A percentile compares a stretch with the other conserved stretches of the same genome.
Evolutionary conservation across 768 basidiomycete genomes (phyloP).

Genomic region (Panaeolus papilionaceus): DNA sequence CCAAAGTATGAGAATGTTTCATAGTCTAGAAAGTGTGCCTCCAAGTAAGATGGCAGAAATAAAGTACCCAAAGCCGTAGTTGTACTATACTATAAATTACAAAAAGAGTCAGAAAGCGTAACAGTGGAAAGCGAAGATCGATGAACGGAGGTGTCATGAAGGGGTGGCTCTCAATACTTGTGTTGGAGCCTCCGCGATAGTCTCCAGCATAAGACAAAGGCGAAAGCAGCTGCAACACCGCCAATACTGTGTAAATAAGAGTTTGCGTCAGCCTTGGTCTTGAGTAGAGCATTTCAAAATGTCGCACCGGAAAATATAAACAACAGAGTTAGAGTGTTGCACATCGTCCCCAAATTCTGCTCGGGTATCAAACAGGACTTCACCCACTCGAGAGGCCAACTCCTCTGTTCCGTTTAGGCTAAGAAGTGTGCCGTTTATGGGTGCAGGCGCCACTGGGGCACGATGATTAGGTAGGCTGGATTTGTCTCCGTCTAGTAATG

Average conservation of each 20-base stretch:
- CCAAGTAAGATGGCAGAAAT: neutral
- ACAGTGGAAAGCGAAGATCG: neutral
- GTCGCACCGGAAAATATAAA: slow-evolving; percentile 78
- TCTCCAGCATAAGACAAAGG: slow-evolving; percentile 37
- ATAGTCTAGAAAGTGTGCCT: neutral
- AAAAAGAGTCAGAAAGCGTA: neutral
- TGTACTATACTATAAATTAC: neutral
- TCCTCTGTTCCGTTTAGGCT: slow-evolving; percentile 23
- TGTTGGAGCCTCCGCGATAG: slow-evolving; percentile 35
- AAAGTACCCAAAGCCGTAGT: slow-evolving; percentile 3
- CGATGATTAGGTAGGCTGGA: slow-evolving; percentile 45
- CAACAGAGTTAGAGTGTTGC: slow-evolving; percentile 70
- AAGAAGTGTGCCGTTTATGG: slow-evolving; percentile 27
- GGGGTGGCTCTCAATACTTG: slow-evolving; percentile 24
- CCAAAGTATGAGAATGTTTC: neutral
- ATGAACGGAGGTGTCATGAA: neutral
- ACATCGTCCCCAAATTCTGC: slow-evolving; percentile 30
- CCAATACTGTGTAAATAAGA: slow-evolving; percentile 26
- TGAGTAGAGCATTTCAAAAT: slow-evolving; percentile 7
- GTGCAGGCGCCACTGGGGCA: slow-evolving; percentile 30
- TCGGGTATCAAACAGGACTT: slow-evolving; percentile 16
- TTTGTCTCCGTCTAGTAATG: slow-evolving; percentile 75
- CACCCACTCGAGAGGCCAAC: slow-evolving; percentile 21
- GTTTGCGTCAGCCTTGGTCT: neutral
- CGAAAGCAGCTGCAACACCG: slow-evolving; percentile 35